Evolutionary conservation across 768 basidiomycete species (phyloP).

Genomic region (Gloeostereum incarnatum): DNA sequence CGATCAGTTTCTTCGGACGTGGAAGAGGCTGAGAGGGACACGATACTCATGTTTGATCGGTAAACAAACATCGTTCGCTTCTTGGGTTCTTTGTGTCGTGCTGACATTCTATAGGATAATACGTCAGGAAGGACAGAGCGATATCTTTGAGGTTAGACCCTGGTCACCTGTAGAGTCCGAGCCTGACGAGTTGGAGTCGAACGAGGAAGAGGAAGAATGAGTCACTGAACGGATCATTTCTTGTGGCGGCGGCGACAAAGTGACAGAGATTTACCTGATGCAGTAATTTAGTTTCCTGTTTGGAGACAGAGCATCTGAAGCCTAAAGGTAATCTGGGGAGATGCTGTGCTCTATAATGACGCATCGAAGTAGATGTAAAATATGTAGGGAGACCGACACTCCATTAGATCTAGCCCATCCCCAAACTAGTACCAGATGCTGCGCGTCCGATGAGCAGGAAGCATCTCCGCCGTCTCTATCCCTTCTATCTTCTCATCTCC

Average conservation of each 20-base stretch:
- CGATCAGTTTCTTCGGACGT: slow-evolving; percentile 11
- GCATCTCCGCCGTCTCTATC: slow-evolving; percentile 41
- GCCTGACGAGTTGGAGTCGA: background rate
- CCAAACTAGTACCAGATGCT: slow-evolving; percentile 93
- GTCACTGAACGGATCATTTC: no score
- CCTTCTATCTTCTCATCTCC: slow-evolving; percentile 54
- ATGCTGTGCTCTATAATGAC: no score
- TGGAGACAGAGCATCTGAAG: no score
- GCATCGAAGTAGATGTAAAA: no score
- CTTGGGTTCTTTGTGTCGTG: slow-evolving; percentile 6
- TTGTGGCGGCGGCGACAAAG: no score
- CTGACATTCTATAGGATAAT: slow-evolving; percentile 35
- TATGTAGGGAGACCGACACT: no score
- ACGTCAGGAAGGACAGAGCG: slow-evolving; percentile 43
- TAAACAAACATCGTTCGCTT: slow-evolving; percentile 21
- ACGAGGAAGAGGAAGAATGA: background rate
- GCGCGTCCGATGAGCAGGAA: slow-evolving; percentile 72
- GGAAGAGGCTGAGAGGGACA: slow-evolving; percentile 33
- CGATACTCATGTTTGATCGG: slow-evolving; percentile 68
- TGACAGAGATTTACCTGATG: no score
- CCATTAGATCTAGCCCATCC: no score
- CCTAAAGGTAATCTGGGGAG: no score
- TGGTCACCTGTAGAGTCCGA: slow-evolving; percentile 14
- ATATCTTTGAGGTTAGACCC: slow-evolving; percentile 41
- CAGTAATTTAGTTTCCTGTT: no score